phyloP scores from a whole-genome alignment of 1,284 basidiomycete species.

The Mycena citricolor region DNA sequence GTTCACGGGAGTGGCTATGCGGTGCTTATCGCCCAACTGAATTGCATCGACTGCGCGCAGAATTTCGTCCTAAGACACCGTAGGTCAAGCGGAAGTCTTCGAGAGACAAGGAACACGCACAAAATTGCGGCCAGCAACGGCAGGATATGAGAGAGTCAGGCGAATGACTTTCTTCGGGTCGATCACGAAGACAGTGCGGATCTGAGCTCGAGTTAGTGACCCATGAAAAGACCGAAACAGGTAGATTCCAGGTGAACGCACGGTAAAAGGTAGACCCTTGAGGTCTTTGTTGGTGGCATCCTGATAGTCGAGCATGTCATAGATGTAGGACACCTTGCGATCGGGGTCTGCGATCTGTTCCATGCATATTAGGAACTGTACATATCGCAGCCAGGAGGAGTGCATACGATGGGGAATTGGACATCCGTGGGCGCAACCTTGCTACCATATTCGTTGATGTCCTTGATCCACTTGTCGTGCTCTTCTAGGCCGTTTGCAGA shows the following conservation, averaged over 20 bases:
- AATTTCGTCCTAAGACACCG: conserved; percentile 27
- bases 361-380: conserved; percentile 1
- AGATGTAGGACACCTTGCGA: conserved; percentile 81
- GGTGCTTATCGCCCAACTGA: conserved; percentile 91
- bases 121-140: conserved; percentile 81
- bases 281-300: conserved; percentile 93
- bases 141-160: conserved; percentile 88
- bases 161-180: conserved; percentile 93
- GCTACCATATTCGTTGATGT: conserved; percentile 83
- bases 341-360: conserved; percentile 86
- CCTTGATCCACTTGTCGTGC: conserved; percentile 89
- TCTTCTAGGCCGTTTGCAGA: conserved; percentile 89
- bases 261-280: conserved; percentile 87
- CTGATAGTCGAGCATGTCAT: conserved; percentile 96
- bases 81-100: conserved; percentile 18
- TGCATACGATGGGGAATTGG: conserved; percentile 86
- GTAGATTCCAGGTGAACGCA: too few species aligned
- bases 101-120: conserved; percentile 82
- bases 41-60: conserved; percentile 53
- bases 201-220: conserved; percentile 46
- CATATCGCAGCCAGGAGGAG: too few species aligned
- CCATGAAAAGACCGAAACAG: conserved; percentile 3
- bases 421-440: conserved; percentile 71
- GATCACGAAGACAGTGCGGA: conserved; percentile 93
- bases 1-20: conserved; percentile 86